Evolutionary conservation across 108 stramenopile species (phyloP).

Genomic region (Cyclotella sp.): DNA sequence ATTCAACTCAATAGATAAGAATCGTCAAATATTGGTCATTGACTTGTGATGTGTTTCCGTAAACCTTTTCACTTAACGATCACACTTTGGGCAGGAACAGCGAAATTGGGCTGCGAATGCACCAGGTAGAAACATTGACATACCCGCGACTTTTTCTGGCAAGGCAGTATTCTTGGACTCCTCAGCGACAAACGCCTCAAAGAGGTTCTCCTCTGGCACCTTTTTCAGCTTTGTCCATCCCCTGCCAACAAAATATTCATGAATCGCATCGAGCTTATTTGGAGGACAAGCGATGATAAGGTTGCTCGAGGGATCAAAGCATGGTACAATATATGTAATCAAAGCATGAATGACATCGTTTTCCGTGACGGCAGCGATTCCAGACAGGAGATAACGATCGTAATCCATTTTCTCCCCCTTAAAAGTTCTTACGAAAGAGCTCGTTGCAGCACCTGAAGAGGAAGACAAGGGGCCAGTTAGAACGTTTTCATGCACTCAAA

Average conservation of each 20-base stretch:
- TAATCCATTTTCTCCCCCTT: constrained; percentile 49
- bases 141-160: constrained; percentile 44
- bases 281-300: constrained; percentile 45
- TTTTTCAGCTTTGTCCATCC: constrained; percentile 54
- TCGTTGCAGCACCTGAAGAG: constrained; percentile 33
- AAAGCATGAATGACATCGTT: constrained; percentile 45
- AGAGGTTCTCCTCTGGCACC: constrained; percentile 47
- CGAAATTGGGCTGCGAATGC: constrained; percentile 47
- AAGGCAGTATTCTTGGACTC: constrained; percentile 2
- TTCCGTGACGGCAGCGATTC: constrained; percentile 34
- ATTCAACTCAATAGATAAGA: too few relatives aligned
- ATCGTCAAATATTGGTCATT: too few relatives aligned
- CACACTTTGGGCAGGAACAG: constrained; percentile 42
- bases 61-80: constrained; percentile 5
- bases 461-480: not conserved
- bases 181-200: constrained; percentile 37
- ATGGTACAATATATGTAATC: constrained; percentile 37
- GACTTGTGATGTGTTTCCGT: too few relatives aligned
- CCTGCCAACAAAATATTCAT: constrained; percentile 41
- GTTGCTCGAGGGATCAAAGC: constrained; percentile 49
- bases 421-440: constrained; percentile 45
- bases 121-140: constrained; percentile 50
- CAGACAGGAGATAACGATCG: constrained; percentile 31
- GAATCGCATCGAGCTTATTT: constrained; percentile 47
- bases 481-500: not conserved